Percentiles rank a stretch among this genome's conserved stretches.
Conservation (phyloP, 208 protist genomes). For the Trypanosoma cruzi region DNA sequence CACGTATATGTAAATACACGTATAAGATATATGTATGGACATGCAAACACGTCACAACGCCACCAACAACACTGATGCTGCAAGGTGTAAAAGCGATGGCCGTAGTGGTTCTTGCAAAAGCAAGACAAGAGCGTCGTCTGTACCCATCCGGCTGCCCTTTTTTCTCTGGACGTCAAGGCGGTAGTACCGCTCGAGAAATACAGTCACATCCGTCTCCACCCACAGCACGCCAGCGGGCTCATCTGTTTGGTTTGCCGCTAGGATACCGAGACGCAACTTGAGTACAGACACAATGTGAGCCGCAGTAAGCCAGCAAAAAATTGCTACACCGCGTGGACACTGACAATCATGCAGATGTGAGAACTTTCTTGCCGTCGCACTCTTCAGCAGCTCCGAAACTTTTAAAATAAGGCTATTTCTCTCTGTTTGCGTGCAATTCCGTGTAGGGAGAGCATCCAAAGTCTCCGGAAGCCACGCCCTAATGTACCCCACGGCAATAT, state of each 20-base stretch:
- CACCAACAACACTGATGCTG: neutral
- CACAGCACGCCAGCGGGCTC: conserved; percentile 2
- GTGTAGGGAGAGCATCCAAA: conserved; percentile 19
- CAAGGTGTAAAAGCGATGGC: conserved; percentile 8
- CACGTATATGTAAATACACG: neutral
- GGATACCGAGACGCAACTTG: conserved; percentile 14
- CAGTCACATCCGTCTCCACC: conserved; percentile 1
- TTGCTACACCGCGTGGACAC: conserved; percentile 11
- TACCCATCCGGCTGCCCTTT: neutral
- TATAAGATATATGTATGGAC: neutral
- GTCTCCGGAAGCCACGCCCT: conserved; percentile 34
- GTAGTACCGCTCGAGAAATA: conserved; percentile 18
- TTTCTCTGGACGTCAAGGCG: neutral
- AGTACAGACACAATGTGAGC: conserved; percentile 21
- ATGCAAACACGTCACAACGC: neutral
- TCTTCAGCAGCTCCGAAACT: conserved; percentile 8
- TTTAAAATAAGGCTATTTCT: neutral
- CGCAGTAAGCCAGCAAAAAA: conserved; percentile 29
- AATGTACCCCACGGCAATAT: conserved; percentile 30
- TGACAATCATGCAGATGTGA: conserved; percentile 6
- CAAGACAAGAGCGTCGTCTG: neutral
- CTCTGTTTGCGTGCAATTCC: neutral
- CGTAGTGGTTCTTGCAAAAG: neutral
- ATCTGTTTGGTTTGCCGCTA: neutral
- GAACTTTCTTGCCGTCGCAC: neutral